These are phyloP conservation scores for Choiromyces venosus DNA, from an alignment of 495 filamentous ascomycete species.

Conservation along the genomic window DNA sequence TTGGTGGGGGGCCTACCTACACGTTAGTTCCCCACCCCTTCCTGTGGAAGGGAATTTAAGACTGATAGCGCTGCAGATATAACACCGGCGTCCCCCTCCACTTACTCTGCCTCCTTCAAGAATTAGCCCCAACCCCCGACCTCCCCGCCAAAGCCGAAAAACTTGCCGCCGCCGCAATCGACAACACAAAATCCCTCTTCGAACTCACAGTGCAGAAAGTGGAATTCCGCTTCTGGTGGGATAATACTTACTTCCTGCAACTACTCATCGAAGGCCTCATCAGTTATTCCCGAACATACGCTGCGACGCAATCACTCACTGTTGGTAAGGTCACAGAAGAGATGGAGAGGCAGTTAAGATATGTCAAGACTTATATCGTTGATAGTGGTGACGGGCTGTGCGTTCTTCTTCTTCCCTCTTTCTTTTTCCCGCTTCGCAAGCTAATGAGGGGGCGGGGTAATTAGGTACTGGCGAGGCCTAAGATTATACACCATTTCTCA, in stretches of 20 bases:
- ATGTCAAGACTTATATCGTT: conserved; percentile 31
- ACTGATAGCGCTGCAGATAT: conserved; percentile 16
- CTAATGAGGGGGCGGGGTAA: conserved; percentile 4
- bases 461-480: conserved; percentile 30
- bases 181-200: conserved; percentile 33
- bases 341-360: conserved; percentile 27
- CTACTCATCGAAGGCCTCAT: conserved; percentile 36
- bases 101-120: conserved; percentile 28
- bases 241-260: conserved; percentile 37
- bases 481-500: conserved; percentile 33
- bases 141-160: conserved; percentile 23
- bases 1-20: conserved; percentile 32
- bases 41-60: not conserved
- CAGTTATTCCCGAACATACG: conserved; percentile 29
- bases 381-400: conserved; percentile 38
- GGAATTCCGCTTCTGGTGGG: conserved; percentile 38
- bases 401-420: not conserved
- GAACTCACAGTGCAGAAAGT: conserved; percentile 20
- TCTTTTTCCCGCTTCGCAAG: not conserved
- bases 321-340: conserved; percentile 20
- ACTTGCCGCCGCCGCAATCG: conserved; percentile 29
- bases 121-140: conserved; percentile 23
- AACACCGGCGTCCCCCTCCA: conserved; percentile 36
- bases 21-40: conserved; percentile 12
- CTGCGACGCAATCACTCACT: conserved; percentile 5